phyloP scores from a whole-genome alignment of 176 grass and related monocot genomes.

The Dendrocalamus sinicus region DNA sequence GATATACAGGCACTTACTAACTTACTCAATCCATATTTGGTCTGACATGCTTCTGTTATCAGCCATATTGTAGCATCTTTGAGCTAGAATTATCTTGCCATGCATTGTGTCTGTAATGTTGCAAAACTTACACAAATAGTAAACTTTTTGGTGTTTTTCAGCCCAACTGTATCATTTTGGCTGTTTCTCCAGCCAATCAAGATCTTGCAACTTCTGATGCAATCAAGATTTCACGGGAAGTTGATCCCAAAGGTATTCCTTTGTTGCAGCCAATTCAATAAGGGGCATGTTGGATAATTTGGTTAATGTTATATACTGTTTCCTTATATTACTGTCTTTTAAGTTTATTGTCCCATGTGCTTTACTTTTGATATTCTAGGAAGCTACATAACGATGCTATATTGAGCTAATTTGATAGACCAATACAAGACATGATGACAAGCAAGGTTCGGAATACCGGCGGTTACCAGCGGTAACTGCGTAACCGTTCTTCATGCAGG shows the following conservation, averaged over 20 bases:
- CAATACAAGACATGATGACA: neutral
- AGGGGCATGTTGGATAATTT: neutral
- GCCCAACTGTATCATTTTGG: slow-evolving; percentile 97
- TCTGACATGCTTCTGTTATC: slow-evolving; percentile 24
- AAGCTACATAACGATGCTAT: neutral
- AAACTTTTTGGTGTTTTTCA: slow-evolving; percentile 45
- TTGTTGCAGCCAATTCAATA: neutral
- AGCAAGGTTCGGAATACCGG: too few species aligned
- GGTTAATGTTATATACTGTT: neutral
- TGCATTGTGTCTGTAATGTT: neutral
- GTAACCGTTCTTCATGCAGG: too few species aligned
- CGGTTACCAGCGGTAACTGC: too few species aligned
- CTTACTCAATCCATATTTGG: neutral
- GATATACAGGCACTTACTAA: neutral
- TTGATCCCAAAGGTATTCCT: slow-evolving; percentile 93
- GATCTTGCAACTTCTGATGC: slow-evolving; percentile 99
- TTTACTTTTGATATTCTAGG: slow-evolving; percentile 14
- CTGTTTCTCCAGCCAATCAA: slow-evolving; percentile 99
- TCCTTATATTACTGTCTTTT: neutral
- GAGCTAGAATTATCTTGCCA: slow-evolving; percentile 14
- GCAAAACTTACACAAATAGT: neutral
- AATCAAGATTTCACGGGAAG: slow-evolving; percentile 98
- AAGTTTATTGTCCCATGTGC: neutral
- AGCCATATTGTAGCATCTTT: neutral
- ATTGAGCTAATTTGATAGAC: neutral